Evolutionary conservation across 768 basidiomycete species (phyloP), one percentile per base, ranked within the genome.

Genomic region (Suillus tomentosus): DNA sequence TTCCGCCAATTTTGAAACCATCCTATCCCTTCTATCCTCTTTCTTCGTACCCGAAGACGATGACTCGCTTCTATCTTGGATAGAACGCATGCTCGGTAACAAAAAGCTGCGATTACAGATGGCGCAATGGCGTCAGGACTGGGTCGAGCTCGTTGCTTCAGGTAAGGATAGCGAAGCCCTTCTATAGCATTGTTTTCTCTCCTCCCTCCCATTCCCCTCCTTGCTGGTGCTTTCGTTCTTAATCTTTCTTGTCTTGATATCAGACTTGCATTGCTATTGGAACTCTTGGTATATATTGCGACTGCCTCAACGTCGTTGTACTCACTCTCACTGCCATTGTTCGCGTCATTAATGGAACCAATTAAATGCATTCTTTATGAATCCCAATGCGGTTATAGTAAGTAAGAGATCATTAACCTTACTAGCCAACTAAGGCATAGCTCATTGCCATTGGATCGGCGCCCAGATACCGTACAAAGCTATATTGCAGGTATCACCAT

Each of bases 41-140:
- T 96, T 95, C 78, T 99, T 97, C 72, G 88, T 98, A 8, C 92
- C 94, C 0, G 92, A 96, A 74, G 87, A 93, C 69, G 96, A 99
- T 66, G 87, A 98, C 69, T 78, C 81, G 5, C 80, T 97, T 34
- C 78, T 99, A 68, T 76, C 80, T 2, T 99, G 96, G 96, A 87
- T 98, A 56, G 85, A 82, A 64, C 83, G 81, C 60, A 77, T 84
- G 58, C 71, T 89, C 19, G 76, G 73, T 31, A 80, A 89, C 73
- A 84, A 85, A 78, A 94, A 89, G 66, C 77, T 96, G 53, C 81
- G 90, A 60, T 72, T 79, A 19, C 86, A 80, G 67, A 96, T 99
- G 83, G 74, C 71, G 34, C 74, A 70, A 57, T 99, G 96, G 96
- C 82, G 94, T 67, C 74, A 73, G 47, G 91, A 95, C 68, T 99